Conservation (phyloP, 2,329 filamentous ascomycete species). For the Aquanectria penicillioides region DNA sequence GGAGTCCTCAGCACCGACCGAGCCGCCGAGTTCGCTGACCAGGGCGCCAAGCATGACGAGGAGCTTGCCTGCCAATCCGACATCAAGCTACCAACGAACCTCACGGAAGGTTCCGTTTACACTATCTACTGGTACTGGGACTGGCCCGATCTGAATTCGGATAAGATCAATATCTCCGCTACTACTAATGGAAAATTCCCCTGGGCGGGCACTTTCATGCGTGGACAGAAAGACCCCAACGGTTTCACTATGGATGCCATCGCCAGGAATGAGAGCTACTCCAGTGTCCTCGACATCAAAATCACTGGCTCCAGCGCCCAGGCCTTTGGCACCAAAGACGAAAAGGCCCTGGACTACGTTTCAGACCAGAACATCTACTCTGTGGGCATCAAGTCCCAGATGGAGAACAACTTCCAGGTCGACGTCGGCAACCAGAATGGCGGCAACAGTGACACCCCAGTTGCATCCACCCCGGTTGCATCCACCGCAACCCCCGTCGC, state of each 20-base stretch:
- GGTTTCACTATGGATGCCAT: conserved; percentile 49
- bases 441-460: conserved; percentile 28
- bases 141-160: conserved; percentile 73
- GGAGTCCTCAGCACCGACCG: conserved; percentile 68
- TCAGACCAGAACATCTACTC: conserved; percentile 52
- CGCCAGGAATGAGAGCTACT: conserved; percentile 53
- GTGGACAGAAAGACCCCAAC: conserved; percentile 49
- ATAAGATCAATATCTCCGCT: conserved; percentile 51
- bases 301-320: conserved; percentile 42
- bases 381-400: conserved; percentile 57
- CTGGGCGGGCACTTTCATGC: conserved; percentile 54
- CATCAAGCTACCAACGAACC: conserved; percentile 76
- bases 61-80: conserved; percentile 85
- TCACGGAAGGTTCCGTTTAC: conserved; percentile 71
- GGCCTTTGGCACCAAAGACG: conserved; percentile 36
- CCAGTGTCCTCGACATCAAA: conserved; percentile 53
- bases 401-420: conserved; percentile 58
- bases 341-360: conserved; percentile 43
- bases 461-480: conserved; percentile 22
- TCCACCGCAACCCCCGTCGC: conserved; percentile 11
- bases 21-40: conserved; percentile 62
- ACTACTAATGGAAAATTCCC: conserved; percentile 54
- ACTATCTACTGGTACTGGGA: conserved; percentile 98
- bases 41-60: conserved; percentile 62
- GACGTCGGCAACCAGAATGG: conserved; percentile 41